These are phyloP conservation scores for Ceratobasidium sp. DNA, from an alignment of 1,284 basidiomycete species.

Conservation along the genomic window DNA sequence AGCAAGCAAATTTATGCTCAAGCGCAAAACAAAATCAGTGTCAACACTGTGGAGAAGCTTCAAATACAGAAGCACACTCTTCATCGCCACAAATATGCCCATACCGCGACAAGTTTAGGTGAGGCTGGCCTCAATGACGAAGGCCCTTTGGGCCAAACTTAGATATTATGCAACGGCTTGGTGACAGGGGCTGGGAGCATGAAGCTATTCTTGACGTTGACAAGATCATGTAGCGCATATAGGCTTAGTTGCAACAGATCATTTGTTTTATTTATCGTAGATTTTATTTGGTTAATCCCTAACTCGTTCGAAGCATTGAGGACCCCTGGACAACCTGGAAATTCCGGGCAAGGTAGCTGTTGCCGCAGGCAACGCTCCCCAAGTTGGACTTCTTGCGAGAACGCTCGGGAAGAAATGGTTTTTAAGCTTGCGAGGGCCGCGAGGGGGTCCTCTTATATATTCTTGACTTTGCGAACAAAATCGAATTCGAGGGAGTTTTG, in stretches of 20 bases:
- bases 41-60: neutral
- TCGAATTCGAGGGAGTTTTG: too few relatives aligned
- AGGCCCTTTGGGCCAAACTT: neutral
- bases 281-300: too few relatives aligned
- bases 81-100: neutral
- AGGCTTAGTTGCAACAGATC: too few relatives aligned
- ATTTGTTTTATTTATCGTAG: too few relatives aligned
- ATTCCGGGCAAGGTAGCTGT: too few relatives aligned
- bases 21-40: neutral
- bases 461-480: too few relatives aligned
- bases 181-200: neutral
- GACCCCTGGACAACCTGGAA: too few relatives aligned
- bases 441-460: neutral
- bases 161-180: neutral
- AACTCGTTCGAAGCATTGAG: too few relatives aligned
- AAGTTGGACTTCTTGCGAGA: too few relatives aligned
- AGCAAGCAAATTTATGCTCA: neutral
- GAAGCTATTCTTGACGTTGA: neutral
- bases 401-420: too few relatives aligned
- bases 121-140: neutral
- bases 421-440: neutral
- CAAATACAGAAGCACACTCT: conserved; percentile 5
- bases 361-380: too few relatives aligned
- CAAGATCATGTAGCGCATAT: too few relatives aligned
- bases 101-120: neutral